Conservation (phyloP, 2,329 filamentous ascomycete genomes). For the Aureobasidium uvarum region DNA sequence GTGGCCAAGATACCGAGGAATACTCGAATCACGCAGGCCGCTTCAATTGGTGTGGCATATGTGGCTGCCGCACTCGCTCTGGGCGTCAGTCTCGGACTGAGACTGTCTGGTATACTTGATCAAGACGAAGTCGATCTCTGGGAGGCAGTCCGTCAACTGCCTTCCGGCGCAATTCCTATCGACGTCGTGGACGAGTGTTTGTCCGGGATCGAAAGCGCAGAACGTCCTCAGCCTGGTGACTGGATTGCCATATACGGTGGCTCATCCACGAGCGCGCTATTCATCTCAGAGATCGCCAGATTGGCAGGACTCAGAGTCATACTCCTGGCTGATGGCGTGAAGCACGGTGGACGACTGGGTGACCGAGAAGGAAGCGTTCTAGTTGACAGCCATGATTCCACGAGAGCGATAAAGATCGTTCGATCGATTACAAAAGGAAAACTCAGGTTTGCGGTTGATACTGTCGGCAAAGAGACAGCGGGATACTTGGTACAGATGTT, state of each 20-base stretch:
- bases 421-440: conserved; percentile 56
- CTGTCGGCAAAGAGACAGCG: conserved; percentile 63
- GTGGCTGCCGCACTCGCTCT: conserved; percentile 66
- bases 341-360: conserved; percentile 61
- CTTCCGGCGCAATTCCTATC: neutral
- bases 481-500: conserved; percentile 57
- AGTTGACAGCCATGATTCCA: conserved; percentile 65
- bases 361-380: conserved; percentile 59
- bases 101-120: conserved; percentile 52
- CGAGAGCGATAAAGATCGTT: conserved; percentile 65
- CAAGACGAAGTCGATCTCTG: conserved; percentile 56
- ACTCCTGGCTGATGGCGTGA: conserved; percentile 64
- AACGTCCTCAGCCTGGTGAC: conserved; percentile 60
- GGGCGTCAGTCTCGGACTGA: conserved; percentile 67
- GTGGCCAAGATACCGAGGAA: conserved; percentile 59
- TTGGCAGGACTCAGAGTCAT: conserved; percentile 64
- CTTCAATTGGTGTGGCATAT: conserved; percentile 68
- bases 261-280: conserved; percentile 42
- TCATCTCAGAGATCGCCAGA: conserved; percentile 59
- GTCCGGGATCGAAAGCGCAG: conserved; percentile 51
- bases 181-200: conserved; percentile 66
- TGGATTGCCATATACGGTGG: conserved; percentile 76
- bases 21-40: conserved; percentile 55
- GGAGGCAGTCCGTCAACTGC: conserved; percentile 49
- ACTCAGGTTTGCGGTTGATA: conserved; percentile 68